phyloP scores from a whole-genome alignment of 495 filamentous ascomycete species.

The Neurospora tetraspora region DNA sequence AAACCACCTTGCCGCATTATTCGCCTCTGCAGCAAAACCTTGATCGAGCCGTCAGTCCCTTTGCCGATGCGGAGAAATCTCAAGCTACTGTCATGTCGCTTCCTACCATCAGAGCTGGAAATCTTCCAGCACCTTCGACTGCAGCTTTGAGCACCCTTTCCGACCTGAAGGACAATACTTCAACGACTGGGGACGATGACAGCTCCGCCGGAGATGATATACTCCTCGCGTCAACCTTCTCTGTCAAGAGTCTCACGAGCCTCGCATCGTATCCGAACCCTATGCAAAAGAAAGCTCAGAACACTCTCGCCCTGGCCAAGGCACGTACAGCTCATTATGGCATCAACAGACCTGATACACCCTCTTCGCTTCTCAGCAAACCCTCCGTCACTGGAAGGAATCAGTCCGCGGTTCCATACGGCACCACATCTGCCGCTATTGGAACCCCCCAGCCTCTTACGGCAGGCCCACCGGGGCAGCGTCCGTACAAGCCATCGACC shows the following conservation, averaged over 20 bases:
- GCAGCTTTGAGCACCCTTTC: background rate
- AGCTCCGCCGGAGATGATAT: slow-evolving; percentile 1
- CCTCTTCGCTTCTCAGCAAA: slow-evolving; percentile 2
- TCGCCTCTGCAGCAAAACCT: slow-evolving; percentile 39
- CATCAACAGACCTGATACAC: slow-evolving; percentile 4
- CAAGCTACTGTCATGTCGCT: slow-evolving; percentile 7
- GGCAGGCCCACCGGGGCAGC: slow-evolving; percentile 38
- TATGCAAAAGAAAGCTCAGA: slow-evolving; percentile 34
- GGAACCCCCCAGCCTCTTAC: slow-evolving; percentile 35
- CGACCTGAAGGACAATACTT: background rate
- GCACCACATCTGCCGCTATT: slow-evolving; percentile 11
- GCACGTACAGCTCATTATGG: slow-evolving; percentile 16
- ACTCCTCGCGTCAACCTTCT: slow-evolving; percentile 14
- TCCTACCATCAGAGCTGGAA: slow-evolving; percentile 15
- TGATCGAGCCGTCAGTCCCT: slow-evolving; percentile 33
- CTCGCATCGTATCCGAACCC: slow-evolving; percentile 39
- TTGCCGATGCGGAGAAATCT: slow-evolving; percentile 1
- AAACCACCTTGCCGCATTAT: slow-evolving; percentile 21
- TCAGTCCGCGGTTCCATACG: background rate
- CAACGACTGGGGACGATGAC: slow-evolving; percentile 12
- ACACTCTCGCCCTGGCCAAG: slow-evolving; percentile 20
- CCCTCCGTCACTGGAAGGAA: slow-evolving; percentile 4
- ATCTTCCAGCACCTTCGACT: slow-evolving; percentile 9
- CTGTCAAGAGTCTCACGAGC: slow-evolving; percentile 31
- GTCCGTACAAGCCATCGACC: slow-evolving; percentile 23